phyloP scores from a whole-genome alignment of 2,329 filamentous ascomycete species.

The Aphanocladium album region DNA sequence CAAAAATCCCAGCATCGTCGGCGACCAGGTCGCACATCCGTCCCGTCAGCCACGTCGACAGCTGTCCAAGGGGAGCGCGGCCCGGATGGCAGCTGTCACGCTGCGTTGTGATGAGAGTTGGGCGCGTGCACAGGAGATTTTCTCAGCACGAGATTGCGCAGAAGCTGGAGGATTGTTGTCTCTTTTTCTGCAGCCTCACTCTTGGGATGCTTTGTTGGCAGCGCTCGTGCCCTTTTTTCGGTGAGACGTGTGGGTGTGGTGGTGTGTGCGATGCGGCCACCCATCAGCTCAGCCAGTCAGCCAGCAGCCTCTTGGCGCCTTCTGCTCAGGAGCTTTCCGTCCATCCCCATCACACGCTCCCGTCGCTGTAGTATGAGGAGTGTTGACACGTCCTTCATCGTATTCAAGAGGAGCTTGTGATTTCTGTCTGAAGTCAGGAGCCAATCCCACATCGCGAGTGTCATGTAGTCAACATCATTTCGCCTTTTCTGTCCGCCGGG shows the following conservation, averaged over 20 bases:
- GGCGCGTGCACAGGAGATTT: background rate
- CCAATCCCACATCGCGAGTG: background rate
- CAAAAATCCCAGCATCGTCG: background rate
- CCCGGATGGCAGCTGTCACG: conserved; percentile 1
- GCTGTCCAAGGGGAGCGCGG: conserved; percentile 4
- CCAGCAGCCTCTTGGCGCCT: background rate
- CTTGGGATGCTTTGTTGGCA: conserved; percentile 1
- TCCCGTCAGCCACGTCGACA: conserved; percentile 3
- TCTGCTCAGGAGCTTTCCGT: background rate
- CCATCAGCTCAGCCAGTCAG: background rate
- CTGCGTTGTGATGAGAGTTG: conserved; percentile 5
- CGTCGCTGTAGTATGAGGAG: background rate
- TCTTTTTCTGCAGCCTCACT: background rate
- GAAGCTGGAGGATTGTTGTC: background rate
- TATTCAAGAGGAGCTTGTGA: background rate
- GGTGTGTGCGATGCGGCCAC: background rate
- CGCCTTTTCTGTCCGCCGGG: background rate
- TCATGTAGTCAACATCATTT: background rate
- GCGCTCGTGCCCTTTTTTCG: background rate
- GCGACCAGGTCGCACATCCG: background rate
- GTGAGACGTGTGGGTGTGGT: background rate
- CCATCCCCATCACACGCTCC: background rate
- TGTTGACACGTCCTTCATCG: background rate
- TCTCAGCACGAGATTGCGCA: background rate
- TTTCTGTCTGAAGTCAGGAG: background rate